A percentile compares a stretch with the other conserved stretches of the same genome.
These are phyloP conservation scores for Danielia reshetovae DNA, from an alignment of 805 yeast species.

Conservation along the genomic window DNA sequence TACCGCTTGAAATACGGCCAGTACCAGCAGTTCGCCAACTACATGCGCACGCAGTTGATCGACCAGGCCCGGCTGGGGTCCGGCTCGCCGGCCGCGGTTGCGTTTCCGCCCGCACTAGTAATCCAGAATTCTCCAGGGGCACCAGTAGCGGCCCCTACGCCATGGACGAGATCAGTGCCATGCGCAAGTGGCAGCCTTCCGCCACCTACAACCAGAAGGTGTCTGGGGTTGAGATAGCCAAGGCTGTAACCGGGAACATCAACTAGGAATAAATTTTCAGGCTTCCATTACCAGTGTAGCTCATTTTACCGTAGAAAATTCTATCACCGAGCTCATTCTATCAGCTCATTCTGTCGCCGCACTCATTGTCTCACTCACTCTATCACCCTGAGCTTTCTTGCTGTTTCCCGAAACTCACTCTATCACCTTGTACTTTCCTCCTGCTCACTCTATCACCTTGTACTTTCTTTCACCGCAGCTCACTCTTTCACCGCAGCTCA, in stretches of 20 bases:
- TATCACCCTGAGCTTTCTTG: too few relatives aligned
- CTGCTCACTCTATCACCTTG: slow-evolving; percentile 2
- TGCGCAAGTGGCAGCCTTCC: slow-evolving; percentile 69
- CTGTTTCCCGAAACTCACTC: too few relatives aligned
- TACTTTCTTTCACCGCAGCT: slow-evolving; percentile 6
- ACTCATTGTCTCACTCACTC: too few relatives aligned
- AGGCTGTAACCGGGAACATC: slow-evolving; percentile 52
- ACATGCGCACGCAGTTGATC: slow-evolving; percentile 40
- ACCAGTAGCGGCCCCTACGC: slow-evolving; percentile 55
- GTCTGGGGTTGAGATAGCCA: slow-evolving; percentile 63
- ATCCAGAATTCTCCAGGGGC: neutral
- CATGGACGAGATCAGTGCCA: slow-evolving; percentile 81
- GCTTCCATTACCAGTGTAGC: too few relatives aligned
- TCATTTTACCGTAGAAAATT: too few relatives aligned
- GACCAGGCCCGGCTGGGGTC: slow-evolving; percentile 23
- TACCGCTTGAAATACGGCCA: slow-evolving; percentile 44
- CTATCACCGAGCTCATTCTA: too few relatives aligned
- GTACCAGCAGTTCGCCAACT: slow-evolving; percentile 48
- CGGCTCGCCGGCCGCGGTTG: slow-evolving; percentile 5
- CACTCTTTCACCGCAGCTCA: too few relatives aligned
- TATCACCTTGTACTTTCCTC: too few relatives aligned
- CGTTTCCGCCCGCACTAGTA: slow-evolving; percentile 2
- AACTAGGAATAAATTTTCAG: slow-evolving; percentile 14
- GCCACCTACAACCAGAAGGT: slow-evolving; percentile 60
- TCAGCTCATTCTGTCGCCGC: too few relatives aligned